phyloP scores from a whole-genome alignment of 2,329 filamentous ascomycete genomes.

The Ophiobolus disseminans region DNA sequence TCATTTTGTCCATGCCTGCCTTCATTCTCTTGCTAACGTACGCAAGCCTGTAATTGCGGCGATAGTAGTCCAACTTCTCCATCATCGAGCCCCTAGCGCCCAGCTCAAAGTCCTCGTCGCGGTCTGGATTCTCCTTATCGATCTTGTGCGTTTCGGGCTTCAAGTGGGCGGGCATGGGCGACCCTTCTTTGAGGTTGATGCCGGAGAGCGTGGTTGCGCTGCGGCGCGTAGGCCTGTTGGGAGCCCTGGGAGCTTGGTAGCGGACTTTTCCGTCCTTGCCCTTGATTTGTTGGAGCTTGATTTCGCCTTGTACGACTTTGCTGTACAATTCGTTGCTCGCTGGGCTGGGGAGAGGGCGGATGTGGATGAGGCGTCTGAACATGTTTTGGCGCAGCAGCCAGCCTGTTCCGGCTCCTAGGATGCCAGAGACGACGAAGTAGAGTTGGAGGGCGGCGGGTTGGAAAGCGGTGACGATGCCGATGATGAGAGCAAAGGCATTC shows the following conservation, averaged over 20 bases:
- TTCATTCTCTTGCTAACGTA: conserved; percentile 26
- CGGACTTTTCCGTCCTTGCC: conserved; percentile 32
- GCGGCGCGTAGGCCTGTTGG: conserved; percentile 17
- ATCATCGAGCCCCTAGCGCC: conserved; percentile 26
- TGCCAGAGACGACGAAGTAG: conserved; percentile 63
- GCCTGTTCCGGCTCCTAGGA: conserved; percentile 50
- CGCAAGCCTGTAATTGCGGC: conserved; percentile 32
- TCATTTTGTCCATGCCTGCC: conserved; percentile 15
- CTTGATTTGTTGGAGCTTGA: conserved; percentile 32
- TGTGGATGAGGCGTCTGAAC: conserved; percentile 48
- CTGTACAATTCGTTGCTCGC: conserved; percentile 35
- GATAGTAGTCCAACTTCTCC: conserved; percentile 34
- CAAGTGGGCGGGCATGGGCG: conserved; percentile 35
- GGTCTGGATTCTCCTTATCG: conserved; percentile 22
- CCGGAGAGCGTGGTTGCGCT: conserved; percentile 19
- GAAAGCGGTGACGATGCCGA: conserved; percentile 61
- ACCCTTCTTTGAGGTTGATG: conserved; percentile 35
- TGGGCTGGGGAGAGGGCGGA: conserved; percentile 37
- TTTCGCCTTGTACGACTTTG: conserved; percentile 35
- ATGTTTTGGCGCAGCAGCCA: conserved; percentile 46
- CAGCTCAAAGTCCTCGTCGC: conserved; percentile 31
- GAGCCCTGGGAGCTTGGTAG: conserved; percentile 35
- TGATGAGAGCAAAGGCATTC: conserved; percentile 60
- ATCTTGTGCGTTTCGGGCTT: conserved; percentile 18
- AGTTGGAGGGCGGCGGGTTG: conserved; percentile 67